phyloP scores from a whole-genome alignment of 805 yeast genomes.

The Ogataea salicorniae region DNA sequence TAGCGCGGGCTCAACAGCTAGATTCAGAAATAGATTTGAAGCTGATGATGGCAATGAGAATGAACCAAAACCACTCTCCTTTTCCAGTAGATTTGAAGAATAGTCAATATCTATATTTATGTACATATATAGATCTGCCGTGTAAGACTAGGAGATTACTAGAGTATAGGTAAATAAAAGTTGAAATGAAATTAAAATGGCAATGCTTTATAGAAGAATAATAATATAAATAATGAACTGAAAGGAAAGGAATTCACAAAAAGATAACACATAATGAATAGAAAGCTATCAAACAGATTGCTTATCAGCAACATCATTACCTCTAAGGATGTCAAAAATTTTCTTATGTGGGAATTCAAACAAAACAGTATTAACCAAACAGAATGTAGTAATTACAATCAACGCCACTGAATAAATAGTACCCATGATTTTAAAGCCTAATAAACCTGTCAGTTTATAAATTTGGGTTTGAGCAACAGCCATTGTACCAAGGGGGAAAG shows the following conservation, averaged over 20 bases:
- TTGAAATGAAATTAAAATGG: no score
- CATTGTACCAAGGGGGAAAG: constrained; percentile 89
- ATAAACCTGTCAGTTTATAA: constrained; percentile 41
- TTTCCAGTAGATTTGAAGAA: background rate
- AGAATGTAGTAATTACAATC: constrained; percentile 39
- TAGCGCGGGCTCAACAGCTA: background rate
- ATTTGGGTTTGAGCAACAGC: constrained; percentile 53
- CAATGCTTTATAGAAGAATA: no score
- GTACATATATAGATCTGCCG: no score
- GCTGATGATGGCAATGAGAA: background rate
- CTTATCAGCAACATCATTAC: background rate
- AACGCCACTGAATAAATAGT: constrained; percentile 55
- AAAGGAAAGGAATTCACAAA: no score
- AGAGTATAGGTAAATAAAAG: no score
- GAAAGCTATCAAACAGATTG: background rate
- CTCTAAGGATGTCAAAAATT: constrained; percentile 2
- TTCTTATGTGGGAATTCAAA: constrained; percentile 27
- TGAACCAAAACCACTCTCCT: no score
- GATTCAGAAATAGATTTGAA: constrained; percentile 4
- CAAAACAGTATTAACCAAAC: constrained; percentile 34
- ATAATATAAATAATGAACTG: no score
- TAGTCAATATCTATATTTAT: background rate
- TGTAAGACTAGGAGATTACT: no score
- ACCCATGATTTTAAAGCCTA: constrained; percentile 57
- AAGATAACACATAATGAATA: no score